Evolutionary conservation across 1,284 basidiomycete genomes (phyloP).

Genomic region (Apiotrichum veenhuisii): DNA sequence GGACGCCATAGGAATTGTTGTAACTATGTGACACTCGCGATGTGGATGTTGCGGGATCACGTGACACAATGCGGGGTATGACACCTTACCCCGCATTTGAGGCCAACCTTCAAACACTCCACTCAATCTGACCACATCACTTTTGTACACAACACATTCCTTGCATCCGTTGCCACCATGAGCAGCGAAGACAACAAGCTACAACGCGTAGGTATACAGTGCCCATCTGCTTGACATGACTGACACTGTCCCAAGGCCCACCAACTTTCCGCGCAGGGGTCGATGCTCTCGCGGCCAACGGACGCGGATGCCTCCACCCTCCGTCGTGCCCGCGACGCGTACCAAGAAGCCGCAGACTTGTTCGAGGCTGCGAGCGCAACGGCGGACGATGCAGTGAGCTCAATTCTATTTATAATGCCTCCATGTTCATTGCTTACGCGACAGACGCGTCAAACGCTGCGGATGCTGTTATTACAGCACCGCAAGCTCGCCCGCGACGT

Average conservation of each 20-base stretch:
- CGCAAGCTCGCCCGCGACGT: constrained; percentile 42
- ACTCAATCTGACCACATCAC: background rate
- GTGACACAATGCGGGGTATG: background rate
- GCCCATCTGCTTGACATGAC: background rate
- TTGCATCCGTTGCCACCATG: constrained; percentile 8
- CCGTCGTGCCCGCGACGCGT: constrained; percentile 28
- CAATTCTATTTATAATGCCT: background rate
- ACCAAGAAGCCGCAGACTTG: constrained; percentile 39
- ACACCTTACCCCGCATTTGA: background rate
- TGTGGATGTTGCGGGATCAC: background rate
- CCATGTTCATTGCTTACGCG: background rate
- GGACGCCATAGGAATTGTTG: background rate
- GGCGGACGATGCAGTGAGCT: constrained; percentile 19
- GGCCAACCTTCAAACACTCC: background rate
- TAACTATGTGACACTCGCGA: background rate
- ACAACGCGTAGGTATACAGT: constrained; percentile 14
- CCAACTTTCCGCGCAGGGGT: constrained; percentile 40
- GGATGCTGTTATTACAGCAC: constrained; percentile 43
- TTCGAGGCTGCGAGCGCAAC: constrained; percentile 28
- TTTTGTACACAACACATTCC: background rate
- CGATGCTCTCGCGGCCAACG: constrained; percentile 22
- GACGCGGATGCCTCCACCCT: constrained; percentile 22
- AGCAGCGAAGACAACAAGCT: constrained; percentile 19
- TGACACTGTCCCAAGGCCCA: constrained; percentile 35
- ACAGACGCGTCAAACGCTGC: constrained; percentile 27